These are phyloP conservation scores for Hypoxylon lienhwacheense DNA, from an alignment of 495 filamentous ascomycete genomes.

Conservation along the genomic window DNA sequence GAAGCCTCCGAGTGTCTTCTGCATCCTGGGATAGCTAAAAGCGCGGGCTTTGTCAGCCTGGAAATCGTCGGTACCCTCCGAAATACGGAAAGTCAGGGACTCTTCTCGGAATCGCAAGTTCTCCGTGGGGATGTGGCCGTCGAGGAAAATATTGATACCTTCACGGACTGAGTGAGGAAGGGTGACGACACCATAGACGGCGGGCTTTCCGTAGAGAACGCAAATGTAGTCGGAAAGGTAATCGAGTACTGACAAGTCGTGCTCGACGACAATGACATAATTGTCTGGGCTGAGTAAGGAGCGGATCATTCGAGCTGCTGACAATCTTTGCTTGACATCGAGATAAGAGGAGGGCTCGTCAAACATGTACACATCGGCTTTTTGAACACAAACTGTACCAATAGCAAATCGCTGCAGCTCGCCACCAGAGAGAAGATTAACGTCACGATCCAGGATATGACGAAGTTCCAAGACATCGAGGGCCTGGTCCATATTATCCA, in stretches of 20 bases:
- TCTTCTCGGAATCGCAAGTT: conserved; percentile 98
- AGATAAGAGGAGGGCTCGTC: conserved; percentile 98
- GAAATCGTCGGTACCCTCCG: conserved; percentile 90
- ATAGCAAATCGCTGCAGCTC: conserved; percentile 98
- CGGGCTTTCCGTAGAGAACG: conserved; percentile 91
- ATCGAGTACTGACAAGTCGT: conserved; percentile 96
- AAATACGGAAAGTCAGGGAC: conserved; percentile 92
- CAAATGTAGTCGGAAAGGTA: conserved; percentile 99
- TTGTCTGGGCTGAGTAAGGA: conserved; percentile 82
- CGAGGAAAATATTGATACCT: conserved; percentile 99
- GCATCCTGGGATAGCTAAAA: conserved; percentile 86
- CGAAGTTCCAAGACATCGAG: conserved; percentile 81
- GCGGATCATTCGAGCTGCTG: conserved; percentile 88
- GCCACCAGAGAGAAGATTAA: conserved; percentile 88
- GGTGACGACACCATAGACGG: conserved; percentile 97
- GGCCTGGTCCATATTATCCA: conserved; percentile 83
- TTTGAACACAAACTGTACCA: conserved; percentile 89
- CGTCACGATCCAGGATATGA: conserved; percentile 85
- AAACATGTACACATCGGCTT: conserved; percentile 99
- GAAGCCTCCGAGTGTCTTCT: conserved; percentile 92
- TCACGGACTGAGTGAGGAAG: conserved; percentile 93
- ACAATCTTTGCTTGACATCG: conserved; percentile 91
- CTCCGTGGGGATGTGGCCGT: conserved; percentile 96
- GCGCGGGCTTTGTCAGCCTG: conserved; percentile 79
- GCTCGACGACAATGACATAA: conserved; percentile 98